Percentiles rank a stretch among this genome's conserved stretches.
Evolutionary conservation across 306 rosid species (phyloP).

Genomic region (Canavalia ensiformis): DNA sequence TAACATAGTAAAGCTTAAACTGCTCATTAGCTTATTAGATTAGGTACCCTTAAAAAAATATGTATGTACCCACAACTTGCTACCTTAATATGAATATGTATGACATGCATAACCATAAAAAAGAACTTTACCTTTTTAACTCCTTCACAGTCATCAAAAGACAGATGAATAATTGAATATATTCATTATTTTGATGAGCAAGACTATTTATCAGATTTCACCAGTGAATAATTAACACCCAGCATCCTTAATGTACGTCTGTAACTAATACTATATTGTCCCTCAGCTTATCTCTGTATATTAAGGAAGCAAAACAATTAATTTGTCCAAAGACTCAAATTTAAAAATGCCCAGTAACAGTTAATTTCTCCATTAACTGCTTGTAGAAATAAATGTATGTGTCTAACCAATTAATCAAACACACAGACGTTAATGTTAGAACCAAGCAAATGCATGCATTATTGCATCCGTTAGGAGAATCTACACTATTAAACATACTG

Average conservation of each 20-base stretch:
- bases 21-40: no score
- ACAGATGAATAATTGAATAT: no score
- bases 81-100: no score
- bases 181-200: not conserved
- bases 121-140: no score
- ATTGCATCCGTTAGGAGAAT: not conserved
- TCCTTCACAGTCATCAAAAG: no score
- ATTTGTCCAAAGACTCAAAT: not conserved
- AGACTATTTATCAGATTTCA: not conserved
- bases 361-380: not conserved
- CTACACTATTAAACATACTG: not conserved
- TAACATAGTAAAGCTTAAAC: no score
- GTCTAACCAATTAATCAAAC: not conserved
- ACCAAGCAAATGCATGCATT: not conserved
- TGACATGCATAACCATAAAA: no score
- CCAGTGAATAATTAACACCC: not conserved
- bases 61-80: no score
- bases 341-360: not conserved
- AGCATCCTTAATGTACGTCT: not conserved
- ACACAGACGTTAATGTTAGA: not conserved
- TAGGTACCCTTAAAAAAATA: no score
- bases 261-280: not conserved
- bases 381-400: constrained; percentile 7
- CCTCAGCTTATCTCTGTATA: not conserved
- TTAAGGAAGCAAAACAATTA: not conserved